phyloP scores from a whole-genome alignment of 2,329 filamentous ascomycete species.

The Cytospora chrysosperma region DNA sequence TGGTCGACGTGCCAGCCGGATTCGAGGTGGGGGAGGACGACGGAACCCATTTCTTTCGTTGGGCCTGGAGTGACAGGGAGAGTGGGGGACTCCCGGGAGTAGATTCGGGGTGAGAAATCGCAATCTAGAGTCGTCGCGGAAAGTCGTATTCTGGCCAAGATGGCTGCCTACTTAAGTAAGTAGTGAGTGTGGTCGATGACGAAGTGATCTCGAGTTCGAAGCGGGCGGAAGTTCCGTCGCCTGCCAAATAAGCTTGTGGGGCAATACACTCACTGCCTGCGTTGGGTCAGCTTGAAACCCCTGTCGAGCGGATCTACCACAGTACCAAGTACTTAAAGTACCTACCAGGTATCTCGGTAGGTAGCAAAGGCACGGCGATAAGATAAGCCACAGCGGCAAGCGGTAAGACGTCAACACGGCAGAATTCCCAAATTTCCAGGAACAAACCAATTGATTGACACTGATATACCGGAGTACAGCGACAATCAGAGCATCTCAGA shows the following conservation, averaged over 20 bases:
- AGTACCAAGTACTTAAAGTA: no score
- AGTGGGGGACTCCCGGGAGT: neutral
- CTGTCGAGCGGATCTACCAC: neutral
- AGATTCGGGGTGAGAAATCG: neutral
- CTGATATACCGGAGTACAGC: neutral
- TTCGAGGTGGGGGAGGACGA: conserved; percentile 85
- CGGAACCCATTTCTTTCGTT: conserved; percentile 65
- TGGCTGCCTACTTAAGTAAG: no score
- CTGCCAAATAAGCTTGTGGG: neutral
- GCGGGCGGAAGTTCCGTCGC: neutral
- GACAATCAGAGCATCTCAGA: neutral
- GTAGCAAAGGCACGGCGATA: neutral
- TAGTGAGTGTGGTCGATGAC: neutral
- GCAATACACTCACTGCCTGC: no score
- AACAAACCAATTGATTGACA: neutral
- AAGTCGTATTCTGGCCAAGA: neutral
- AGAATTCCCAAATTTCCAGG: neutral
- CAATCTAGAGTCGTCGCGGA: neutral
- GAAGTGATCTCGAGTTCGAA: neutral
- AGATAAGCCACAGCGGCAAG: neutral
- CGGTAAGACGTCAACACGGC: neutral
- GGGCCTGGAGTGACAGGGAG: neutral
- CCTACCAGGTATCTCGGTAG: no score
- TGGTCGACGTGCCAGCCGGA: conserved; percentile 99
- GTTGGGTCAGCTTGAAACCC: neutral